Conservation (phyloP, 495 filamentous ascomycete genomes). For the Aspergillus egyptiacus region DNA sequence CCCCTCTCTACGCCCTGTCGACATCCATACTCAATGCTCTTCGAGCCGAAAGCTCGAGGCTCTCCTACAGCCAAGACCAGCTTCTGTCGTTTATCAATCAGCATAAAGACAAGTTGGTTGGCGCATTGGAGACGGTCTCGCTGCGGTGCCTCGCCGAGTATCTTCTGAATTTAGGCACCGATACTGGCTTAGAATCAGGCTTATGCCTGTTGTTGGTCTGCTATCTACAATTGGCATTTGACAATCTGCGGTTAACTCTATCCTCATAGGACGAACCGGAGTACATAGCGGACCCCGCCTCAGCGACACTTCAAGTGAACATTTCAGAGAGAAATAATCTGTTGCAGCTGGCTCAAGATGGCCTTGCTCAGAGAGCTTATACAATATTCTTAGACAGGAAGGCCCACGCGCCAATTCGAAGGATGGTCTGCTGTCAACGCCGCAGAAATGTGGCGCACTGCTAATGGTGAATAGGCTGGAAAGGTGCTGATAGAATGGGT, state of each 20-base stretch:
- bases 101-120: not conserved
- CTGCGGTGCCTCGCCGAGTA: slow-evolving; percentile 9
- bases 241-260: not conserved
- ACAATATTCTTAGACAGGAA: slow-evolving; percentile 5
- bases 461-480: slow-evolving; percentile 14
- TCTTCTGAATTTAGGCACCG: slow-evolving; percentile 4
- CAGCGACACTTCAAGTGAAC: not conserved
- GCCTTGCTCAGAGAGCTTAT: not conserved
- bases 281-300: not conserved
- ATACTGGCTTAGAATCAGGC: slow-evolving; percentile 3
- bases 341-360: not conserved
- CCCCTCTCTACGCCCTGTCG: slow-evolving; percentile 5
- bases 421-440: slow-evolving; percentile 9
- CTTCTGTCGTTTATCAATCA: not conserved
- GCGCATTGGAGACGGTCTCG: slow-evolving; percentile 2
- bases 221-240: not conserved
- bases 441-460: not conserved
- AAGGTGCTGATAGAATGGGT: slow-evolving; percentile 16
- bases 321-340: not conserved
- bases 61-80: not conserved
- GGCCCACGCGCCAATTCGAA: slow-evolving; percentile 1
- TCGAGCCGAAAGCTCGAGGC: not conserved
- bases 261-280: slow-evolving; percentile 4
- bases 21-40: not conserved
- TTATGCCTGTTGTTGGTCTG: slow-evolving; percentile 15